Evolutionary conservation across 345 rosid genomes (phyloP), one percentile per base, ranked within the genome.

Genomic region (Dimocarpus longan): DNA sequence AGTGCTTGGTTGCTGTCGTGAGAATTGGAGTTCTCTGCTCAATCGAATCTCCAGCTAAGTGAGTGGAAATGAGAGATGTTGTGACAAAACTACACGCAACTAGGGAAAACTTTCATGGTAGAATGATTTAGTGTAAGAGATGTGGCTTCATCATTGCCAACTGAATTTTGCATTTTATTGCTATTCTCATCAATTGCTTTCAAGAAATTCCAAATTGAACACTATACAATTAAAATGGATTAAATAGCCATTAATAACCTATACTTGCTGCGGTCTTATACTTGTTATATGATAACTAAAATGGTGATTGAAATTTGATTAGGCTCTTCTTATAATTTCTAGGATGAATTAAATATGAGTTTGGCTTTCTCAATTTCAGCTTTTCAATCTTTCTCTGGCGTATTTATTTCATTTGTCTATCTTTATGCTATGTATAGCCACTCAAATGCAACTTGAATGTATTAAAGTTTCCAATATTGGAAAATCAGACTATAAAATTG

Each of bases 1-100:
- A 66, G 24, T 37, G 70, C n/a, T 37, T 37, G 70, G 42, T 15
- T 66, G 19, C 24, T 42, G 22, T 39, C 5, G 1, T 66, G 2
- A 16, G 70, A 66, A 66, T 16, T 39, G 70, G 70, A 66, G 48
- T 66, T 66, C 70, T 66, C 21, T 66, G 70, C 70, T 37, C 70
- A 37, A 39, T 66, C 24, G 46, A 66, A 37, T 66, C 70, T 66
- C 19, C 70, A 37, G 37, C n/a, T 32, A 21, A 66, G 46, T 21
- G 70, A 66, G 39, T 66, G 70, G 46, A 66, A 37, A 66, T 66
- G 48, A 18, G 10, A 39, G 44, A 39, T 39, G 12, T 37, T 4
- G 48, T 32, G 39, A 37, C 76, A 39, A 13, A 73, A 59, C 9
- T n/a, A 59, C 43, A 18, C 0, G 5, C 37, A 40, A 8, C 10